These are phyloP conservation scores for Amphibolis antarctica DNA, from an alignment of 106 monocot genomes.

Conservation along the genomic window DNA sequence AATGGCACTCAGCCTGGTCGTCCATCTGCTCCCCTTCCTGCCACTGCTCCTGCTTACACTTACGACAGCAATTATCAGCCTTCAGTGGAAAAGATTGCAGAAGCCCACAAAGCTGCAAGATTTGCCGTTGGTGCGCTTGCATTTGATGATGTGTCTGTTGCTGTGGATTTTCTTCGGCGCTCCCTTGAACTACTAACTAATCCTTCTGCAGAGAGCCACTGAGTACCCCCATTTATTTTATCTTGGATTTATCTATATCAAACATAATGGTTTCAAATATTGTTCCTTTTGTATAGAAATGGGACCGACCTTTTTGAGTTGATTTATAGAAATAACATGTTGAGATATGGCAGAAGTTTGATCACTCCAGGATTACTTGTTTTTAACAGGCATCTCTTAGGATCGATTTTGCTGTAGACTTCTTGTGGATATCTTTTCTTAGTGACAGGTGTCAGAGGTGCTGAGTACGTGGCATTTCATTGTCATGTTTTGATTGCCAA, in stretches of 20 bases:
- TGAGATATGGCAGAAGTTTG: too few relatives aligned
- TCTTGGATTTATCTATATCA: too few relatives aligned
- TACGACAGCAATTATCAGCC: slow-evolving; percentile 65
- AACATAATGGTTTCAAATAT: too few relatives aligned
- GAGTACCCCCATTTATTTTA: background rate
- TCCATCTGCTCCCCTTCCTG: slow-evolving; percentile 1
- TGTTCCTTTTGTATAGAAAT: background rate
- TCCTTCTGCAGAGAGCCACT: slow-evolving; percentile 48
- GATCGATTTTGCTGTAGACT: too few relatives aligned
- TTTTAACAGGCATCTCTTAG: too few relatives aligned
- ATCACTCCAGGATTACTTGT: too few relatives aligned
- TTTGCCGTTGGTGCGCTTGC: slow-evolving; percentile 77
- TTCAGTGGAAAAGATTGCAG: slow-evolving; percentile 50
- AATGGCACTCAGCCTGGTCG: slow-evolving; percentile 7
- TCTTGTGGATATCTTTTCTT: too few relatives aligned
- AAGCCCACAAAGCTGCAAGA: slow-evolving; percentile 66
- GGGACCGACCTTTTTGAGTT: background rate
- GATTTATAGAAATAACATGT: too few relatives aligned
- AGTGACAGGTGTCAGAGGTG: too few relatives aligned
- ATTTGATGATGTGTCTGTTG: slow-evolving; percentile 62
- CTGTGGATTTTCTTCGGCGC: slow-evolving; percentile 45
- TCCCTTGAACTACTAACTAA: slow-evolving; percentile 61
- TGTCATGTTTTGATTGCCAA: too few relatives aligned
- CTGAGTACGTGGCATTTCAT: too few relatives aligned
- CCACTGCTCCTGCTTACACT: slow-evolving; percentile 20